Evolutionary conservation across 1,284 basidiomycete genomes (phyloP).

Genomic region (Austroboletus niveus): DNA sequence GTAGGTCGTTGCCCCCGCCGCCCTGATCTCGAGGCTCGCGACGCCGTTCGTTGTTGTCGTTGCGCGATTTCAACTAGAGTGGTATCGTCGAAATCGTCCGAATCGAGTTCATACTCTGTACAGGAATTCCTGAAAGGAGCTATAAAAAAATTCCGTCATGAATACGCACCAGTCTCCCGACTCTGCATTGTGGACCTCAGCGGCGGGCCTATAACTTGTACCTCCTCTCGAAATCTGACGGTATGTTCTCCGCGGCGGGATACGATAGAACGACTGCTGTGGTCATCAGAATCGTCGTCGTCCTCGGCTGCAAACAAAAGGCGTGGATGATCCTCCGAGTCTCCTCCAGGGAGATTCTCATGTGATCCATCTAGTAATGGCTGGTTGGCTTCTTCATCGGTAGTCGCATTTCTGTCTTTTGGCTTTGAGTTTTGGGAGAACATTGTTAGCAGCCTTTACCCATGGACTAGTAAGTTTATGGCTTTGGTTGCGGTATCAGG

Average conservation of each 20-base stretch:
- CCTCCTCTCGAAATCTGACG: constrained; percentile 65
- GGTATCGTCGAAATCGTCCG: constrained; percentile 70
- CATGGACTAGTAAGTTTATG: constrained; percentile 17
- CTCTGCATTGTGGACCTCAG: constrained; percentile 68
- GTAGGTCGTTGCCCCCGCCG: constrained; percentile 51
- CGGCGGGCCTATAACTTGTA: constrained; percentile 63
- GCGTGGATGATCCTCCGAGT: constrained; percentile 29
- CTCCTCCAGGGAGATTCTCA: constrained; percentile 34
- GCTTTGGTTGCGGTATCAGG: background rate
- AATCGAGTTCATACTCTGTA: constrained; percentile 74
- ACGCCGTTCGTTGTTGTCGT: constrained; percentile 31
- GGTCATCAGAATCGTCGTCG: constrained; percentile 42
- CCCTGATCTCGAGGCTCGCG: constrained; percentile 31
- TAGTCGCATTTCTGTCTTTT: constrained; percentile 29
- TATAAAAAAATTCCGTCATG: constrained; percentile 16
- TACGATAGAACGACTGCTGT: constrained; percentile 22
- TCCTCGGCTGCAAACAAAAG: constrained; percentile 48
- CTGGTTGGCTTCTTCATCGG: constrained; percentile 46
- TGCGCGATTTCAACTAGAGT: constrained; percentile 39
- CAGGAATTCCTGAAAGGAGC: constrained; percentile 8
- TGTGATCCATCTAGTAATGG: constrained; percentile 51
- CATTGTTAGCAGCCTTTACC: constrained; percentile 31
- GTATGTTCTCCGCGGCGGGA: constrained; percentile 27
- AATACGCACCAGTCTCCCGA: constrained; percentile 69
- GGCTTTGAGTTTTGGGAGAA: constrained; percentile 35